Evolutionary conservation across 306 rosid genomes (phyloP), one percentile per base, ranked within the genome.

Genomic region (Glycine latifolia): DNA sequence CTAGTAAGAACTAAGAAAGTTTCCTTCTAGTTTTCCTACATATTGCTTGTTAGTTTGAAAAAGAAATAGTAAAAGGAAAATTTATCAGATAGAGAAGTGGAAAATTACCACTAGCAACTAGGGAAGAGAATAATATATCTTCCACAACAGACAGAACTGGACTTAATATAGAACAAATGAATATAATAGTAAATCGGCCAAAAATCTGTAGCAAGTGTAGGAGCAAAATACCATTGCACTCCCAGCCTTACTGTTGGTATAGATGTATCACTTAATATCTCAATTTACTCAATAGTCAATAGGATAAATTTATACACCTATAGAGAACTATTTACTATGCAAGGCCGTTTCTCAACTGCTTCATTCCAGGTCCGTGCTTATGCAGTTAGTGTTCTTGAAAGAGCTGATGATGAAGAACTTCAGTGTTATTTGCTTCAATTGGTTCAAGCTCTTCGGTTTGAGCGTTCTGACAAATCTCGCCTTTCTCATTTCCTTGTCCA

Each of bases 371-470:
- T 95, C 73, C 98, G 99, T 84, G 99, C 98, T 62, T 95, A 95
- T 91, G 99, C 99, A 50, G 99, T 95, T 85, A 91, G 98, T 79
- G 94, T 95, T 81, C 99, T 95, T 87, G 96, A 91, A 88, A 93
- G 97, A 89, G 99, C 99, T 82, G 99, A 95, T 63, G 98, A 93
- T 79, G 98, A 93, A 82, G 99, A 95, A 88, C 99, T 95, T 54
- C 96, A 90, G 20, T 95, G 99, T 85, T 95, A 95, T 91, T 79
- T 93, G 81, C 99, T 95, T 88, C 99, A 93, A 78, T 88, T 93
- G 86, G 99, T 95, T 88, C 99, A 95, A 83, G 99, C 98, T 81
- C 98, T 95, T 85, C 94, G 99, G 76, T 95, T 93, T 69, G 99
- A 95, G 85, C 98, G 97, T 67, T 91, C 98, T 65, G 98, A 95